Conservation (phyloP, 2,329 filamentous ascomycete species). For the Curvularia spicifera region DNA sequence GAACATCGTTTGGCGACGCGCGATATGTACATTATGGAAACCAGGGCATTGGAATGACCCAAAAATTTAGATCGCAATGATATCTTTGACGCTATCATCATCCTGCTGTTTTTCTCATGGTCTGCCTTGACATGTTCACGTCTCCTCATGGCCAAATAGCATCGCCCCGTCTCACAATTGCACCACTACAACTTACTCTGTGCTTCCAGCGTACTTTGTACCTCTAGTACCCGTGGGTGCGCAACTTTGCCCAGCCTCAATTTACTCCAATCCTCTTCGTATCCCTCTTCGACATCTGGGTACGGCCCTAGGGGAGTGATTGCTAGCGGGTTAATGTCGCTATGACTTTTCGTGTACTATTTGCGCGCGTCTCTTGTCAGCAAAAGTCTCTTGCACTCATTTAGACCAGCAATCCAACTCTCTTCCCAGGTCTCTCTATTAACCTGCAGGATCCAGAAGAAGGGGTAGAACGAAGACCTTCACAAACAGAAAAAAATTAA, state of each 20-base stretch:
- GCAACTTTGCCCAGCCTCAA: constrained; percentile 57
- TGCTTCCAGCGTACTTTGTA: constrained; percentile 36
- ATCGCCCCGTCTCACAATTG: background rate
- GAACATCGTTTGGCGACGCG: constrained; percentile 16
- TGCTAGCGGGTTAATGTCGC: constrained; percentile 64
- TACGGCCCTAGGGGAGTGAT: constrained; percentile 69
- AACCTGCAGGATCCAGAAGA: background rate
- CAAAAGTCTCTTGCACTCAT: background rate
- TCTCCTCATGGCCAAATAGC: background rate
- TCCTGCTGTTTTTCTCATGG: background rate
- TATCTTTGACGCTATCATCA: constrained; percentile 1
- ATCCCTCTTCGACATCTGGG: constrained; percentile 62
- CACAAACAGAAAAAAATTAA: background rate
- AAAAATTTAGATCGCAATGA: constrained; percentile 17
- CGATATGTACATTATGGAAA: constrained; percentile 26
- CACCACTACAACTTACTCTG: constrained; percentile 31
- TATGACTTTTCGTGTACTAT: constrained; percentile 65
- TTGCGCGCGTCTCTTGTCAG: background rate
- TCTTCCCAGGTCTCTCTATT: background rate
- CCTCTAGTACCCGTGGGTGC: constrained; percentile 49
- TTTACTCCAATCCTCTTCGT: constrained; percentile 58
- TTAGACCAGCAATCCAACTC: background rate
- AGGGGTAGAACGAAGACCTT: background rate
- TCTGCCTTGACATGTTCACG: background rate
- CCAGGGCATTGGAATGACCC: constrained; percentile 11